phyloP scores from a whole-genome alignment of 768 basidiomycete genomes.

The Cystofilobasidium bisporidii region DNA sequence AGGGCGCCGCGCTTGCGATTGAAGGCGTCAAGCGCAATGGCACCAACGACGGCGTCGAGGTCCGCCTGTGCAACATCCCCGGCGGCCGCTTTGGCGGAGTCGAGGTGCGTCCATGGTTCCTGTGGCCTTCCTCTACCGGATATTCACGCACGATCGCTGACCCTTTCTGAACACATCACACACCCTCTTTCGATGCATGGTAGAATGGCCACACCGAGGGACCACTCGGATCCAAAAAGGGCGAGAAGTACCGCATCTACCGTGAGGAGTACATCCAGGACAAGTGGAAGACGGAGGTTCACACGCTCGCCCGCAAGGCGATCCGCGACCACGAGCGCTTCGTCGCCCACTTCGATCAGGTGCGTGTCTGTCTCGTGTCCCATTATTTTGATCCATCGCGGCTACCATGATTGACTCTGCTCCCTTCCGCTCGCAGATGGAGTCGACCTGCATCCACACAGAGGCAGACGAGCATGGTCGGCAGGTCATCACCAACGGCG shows the following conservation, averaged over 20 bases:
- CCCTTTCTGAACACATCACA: not conserved
- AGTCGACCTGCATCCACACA: conserved; percentile 5
- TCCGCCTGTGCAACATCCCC: conserved; percentile 65
- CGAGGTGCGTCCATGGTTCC: conserved; percentile 43
- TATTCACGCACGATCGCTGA: no score
- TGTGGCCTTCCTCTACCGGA: no score
- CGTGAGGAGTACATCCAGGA: conserved; percentile 50
- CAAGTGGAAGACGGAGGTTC: conserved; percentile 54
- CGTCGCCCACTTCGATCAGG: conserved; percentile 54
- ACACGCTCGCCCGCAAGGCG: conserved; percentile 56
- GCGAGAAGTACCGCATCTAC: conserved; percentile 58
- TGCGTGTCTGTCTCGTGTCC: not conserved
- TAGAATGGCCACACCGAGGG: conserved; percentile 66
- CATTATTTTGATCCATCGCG: no score
- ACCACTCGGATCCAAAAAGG: conserved; percentile 54
- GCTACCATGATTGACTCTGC: no score
- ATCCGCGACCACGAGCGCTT: conserved; percentile 79
- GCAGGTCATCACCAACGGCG: not conserved
- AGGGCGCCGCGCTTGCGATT: conserved; percentile 57
- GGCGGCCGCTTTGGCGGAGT: conserved; percentile 73
- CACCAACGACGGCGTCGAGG: conserved; percentile 57
- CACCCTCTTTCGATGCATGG: not conserved
- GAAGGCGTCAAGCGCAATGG: conserved; percentile 59
- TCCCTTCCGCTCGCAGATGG: conserved; percentile 2
- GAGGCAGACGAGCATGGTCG: not conserved